Evolutionary conservation across 345 rosid genomes (phyloP).

Genomic region (Gossypium sturtianum): DNA sequence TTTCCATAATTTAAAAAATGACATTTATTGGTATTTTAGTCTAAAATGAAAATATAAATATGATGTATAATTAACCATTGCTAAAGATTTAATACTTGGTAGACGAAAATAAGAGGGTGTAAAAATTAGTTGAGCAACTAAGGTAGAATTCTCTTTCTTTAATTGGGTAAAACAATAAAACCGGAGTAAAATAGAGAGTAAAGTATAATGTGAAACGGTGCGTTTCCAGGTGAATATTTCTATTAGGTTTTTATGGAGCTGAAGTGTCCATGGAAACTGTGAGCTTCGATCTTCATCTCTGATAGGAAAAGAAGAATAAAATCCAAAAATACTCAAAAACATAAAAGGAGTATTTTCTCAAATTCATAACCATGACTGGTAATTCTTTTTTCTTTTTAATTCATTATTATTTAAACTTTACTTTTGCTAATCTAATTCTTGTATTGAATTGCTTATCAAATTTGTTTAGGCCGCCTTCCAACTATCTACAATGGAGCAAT

Average conservation of each 20-base stretch:
- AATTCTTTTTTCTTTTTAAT: neutral
- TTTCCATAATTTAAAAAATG: too few relatives aligned
- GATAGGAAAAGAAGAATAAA: neutral
- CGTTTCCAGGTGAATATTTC: neutral
- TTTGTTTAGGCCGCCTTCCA: neutral
- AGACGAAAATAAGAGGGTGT: too few relatives aligned
- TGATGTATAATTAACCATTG: too few relatives aligned
- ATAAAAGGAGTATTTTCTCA: neutral
- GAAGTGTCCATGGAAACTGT: neutral
- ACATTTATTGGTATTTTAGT: too few relatives aligned
- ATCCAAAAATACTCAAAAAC: neutral
- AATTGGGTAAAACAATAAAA: too few relatives aligned
- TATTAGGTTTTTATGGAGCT: too few relatives aligned
- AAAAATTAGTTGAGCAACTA: too few relatives aligned
- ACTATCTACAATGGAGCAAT: neutral
- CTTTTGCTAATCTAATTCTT: neutral
- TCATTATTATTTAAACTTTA: neutral
- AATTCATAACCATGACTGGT: constrained; percentile 12
- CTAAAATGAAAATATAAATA: too few relatives aligned
- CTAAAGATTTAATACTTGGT: too few relatives aligned
- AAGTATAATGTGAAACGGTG: neutral
- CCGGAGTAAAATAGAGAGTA: too few relatives aligned
- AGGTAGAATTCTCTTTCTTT: too few relatives aligned
- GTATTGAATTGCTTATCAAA: too few relatives aligned
- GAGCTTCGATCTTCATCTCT: neutral